Evolutionary conservation across 2,329 filamentous ascomycete genomes (phyloP), one percentile per base, ranked within the genome.

Genomic region (Hyphodiscus sp.): DNA sequence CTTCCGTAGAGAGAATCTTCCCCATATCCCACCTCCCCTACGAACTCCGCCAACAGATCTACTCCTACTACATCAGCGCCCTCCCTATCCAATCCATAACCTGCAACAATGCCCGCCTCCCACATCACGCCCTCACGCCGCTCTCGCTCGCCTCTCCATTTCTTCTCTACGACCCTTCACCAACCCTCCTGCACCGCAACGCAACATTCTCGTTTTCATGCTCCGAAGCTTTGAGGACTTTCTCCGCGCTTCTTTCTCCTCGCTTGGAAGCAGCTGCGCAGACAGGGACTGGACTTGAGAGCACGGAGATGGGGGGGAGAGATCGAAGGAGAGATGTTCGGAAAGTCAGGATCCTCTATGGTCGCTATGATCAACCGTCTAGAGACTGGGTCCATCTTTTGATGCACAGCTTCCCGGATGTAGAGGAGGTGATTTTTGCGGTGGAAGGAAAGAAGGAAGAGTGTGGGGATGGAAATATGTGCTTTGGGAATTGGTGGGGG

Each of bases 121-220:
- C 26, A 26, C 29, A 19, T 8, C 18, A 45, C 20, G 26, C 41
- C 41, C 45, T 42, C 33, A 45, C 8, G 18, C 42, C 48, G 19
- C 30, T 56, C 26, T 41, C 15, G 2, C 20, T 42, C 2, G 29
- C 49, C 5, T 51, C 41, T 9, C 47, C 20, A 7, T 49, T 46
- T 15, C 45, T 52, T 30, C 2, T 20, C 11, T 10, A 10, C 30
- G 52, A 52, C 18, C 42, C 53, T 16, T 44, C 52, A n/a, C 41
- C 33, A 38, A 2, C 20, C 1, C 13, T 52, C 20, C 50, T 50
- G 26, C 50, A 50, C 33, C n/a, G 18, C 16, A 16, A 41, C 9
- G 23, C 46, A 1, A 50, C 51, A 1, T 52, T 54, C 45, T 38
- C 42, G 4, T 52, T 57, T 47, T 41, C 43, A 9, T 45, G 18